phyloP scores from a whole-genome alignment of 2,329 filamentous ascomycete species.

The Graphiopsis chlorocephala region DNA sequence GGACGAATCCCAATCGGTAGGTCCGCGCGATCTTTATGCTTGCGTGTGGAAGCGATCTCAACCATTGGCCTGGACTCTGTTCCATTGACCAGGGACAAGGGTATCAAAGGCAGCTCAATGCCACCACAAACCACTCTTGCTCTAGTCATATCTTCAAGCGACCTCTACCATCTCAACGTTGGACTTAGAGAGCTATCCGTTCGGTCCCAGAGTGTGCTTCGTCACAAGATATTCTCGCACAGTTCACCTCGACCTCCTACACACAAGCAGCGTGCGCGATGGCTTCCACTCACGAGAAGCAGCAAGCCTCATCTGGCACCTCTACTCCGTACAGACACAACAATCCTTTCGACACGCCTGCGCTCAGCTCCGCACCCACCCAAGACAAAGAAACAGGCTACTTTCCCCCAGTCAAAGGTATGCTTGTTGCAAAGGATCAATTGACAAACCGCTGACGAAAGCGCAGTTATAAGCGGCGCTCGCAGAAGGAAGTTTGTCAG shows the following conservation, averaged over 20 bases:
- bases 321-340: slow-evolving; percentile 8
- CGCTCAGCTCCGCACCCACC: slow-evolving; percentile 8
- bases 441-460: background rate
- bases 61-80: background rate
- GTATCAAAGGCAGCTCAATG: background rate
- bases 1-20: background rate
- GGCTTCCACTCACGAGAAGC: background rate
- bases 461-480: background rate
- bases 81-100: background rate
- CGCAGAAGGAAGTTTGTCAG: slow-evolving; percentile 15
- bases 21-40: background rate
- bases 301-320: slow-evolving; percentile 2
- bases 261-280: background rate
- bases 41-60: background rate
- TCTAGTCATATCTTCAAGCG: background rate
- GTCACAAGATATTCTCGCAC: background rate
- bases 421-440: background rate
- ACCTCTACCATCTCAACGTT: background rate
- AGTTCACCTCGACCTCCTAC: background rate
- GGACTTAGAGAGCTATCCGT: background rate
- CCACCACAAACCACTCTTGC: background rate
- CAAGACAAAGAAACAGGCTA: slow-evolving; percentile 13
- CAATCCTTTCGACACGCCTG: slow-evolving; percentile 14
- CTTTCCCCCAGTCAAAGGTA: slow-evolving; percentile 9
- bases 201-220: background rate